These are phyloP conservation scores for Globisporangium acanthophoron DNA, from an alignment of 352 stramenopile species.

Conservation along the genomic window DNA sequence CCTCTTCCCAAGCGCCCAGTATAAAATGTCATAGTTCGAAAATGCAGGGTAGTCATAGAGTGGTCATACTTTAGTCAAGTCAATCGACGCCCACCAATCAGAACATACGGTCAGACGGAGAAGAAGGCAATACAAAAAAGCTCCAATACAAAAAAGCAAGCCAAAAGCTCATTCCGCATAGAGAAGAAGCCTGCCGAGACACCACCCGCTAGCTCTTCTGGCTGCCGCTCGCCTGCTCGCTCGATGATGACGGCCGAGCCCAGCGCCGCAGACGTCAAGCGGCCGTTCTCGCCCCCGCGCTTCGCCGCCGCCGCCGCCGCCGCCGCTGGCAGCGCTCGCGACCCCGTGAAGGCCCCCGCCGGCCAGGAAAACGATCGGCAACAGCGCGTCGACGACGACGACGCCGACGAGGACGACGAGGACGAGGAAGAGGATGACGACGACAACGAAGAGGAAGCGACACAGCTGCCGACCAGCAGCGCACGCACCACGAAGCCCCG, in stretches of 20 bases:
- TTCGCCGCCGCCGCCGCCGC: constrained; percentile 17
- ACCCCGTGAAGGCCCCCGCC: background rate
- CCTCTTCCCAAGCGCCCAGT: no score
- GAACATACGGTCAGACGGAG: no score
- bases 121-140: no score
- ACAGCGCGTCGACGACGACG: constrained; percentile 1
- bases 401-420: constrained; percentile 10
- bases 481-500: background rate
- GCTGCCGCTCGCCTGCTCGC: background rate
- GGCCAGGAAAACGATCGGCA: constrained; percentile 13
- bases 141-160: no score
- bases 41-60: no score
- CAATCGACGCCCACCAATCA: no score
- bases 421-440: constrained; percentile 6
- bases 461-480: constrained; percentile 1
- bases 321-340: constrained; percentile 1
- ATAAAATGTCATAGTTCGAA: no score
- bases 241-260: constrained; percentile 61
- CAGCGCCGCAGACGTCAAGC: constrained; percentile 39
- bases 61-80: no score
- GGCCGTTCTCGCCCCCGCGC: constrained; percentile 18
- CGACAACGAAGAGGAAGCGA: constrained; percentile 1
- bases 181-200: background rate
- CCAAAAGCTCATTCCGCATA: background rate
- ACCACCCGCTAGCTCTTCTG: background rate